These are phyloP conservation scores for Fusarium scirpi DNA, from an alignment of 2,329 filamentous ascomycete species.

Conservation along the genomic window DNA sequence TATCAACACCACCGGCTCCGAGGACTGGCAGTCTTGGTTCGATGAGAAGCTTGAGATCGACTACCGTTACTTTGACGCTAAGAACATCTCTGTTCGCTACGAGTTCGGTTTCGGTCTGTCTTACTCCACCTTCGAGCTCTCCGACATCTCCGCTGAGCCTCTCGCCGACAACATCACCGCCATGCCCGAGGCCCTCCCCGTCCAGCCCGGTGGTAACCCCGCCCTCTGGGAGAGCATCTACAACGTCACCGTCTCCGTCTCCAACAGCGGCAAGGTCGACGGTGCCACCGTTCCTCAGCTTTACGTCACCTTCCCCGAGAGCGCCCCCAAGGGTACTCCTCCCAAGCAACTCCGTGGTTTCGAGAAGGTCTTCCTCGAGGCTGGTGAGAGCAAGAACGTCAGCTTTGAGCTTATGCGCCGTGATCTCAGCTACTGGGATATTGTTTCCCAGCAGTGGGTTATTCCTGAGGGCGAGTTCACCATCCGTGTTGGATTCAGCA, in stretches of 20 bases:
- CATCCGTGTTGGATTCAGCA: conserved; percentile 47
- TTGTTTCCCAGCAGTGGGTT: conserved; percentile 57
- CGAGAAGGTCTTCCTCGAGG: conserved; percentile 59
- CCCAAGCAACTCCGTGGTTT: conserved; percentile 64
- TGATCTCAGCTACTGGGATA: conserved; percentile 64
- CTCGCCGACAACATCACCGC: conserved; percentile 44
- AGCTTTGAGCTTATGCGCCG: conserved; percentile 61
- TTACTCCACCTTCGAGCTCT: conserved; percentile 72
- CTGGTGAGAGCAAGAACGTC: conserved; percentile 56
- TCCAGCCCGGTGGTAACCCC: conserved; percentile 66
- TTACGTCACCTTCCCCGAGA: conserved; percentile 61
- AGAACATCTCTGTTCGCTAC: conserved; percentile 69
- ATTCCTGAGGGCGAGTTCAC: conserved; percentile 46
- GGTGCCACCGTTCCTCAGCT: conserved; percentile 67
- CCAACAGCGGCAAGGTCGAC: conserved; percentile 62
- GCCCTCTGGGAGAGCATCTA: conserved; percentile 66
- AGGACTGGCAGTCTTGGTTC: conserved; percentile 63
- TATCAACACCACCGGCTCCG: conserved; percentile 52
- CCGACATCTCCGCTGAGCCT: conserved; percentile 46
- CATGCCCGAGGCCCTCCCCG: conserved; percentile 43
- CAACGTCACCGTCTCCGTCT: conserved; percentile 59
- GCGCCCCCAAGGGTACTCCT: conserved; percentile 58
- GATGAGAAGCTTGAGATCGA: conserved; percentile 75
- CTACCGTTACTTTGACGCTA: conserved; percentile 73
- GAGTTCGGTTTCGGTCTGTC: conserved; percentile 77